These are phyloP conservation scores for Madurella mycetomatis DNA, from an alignment of 2,329 filamentous ascomycete genomes.

Conservation along the genomic window DNA sequence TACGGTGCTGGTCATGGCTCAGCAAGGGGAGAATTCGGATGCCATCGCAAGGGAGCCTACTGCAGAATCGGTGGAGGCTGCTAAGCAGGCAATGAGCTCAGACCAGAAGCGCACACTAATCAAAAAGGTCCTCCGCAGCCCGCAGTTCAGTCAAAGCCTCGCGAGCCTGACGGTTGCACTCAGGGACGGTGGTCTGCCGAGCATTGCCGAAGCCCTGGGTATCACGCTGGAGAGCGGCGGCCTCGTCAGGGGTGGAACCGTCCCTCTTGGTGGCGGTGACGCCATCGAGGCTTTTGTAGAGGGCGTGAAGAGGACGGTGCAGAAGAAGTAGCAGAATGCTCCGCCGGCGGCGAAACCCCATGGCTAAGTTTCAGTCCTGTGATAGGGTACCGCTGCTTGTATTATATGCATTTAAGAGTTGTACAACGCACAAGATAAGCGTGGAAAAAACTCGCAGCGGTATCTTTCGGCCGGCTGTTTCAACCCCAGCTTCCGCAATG, in stretches of 20 bases:
- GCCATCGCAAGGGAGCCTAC: conserved; percentile 60
- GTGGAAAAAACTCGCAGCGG: too few species aligned
- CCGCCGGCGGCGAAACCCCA: too few species aligned
- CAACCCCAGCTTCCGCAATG: too few species aligned
- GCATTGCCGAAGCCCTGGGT: conserved; percentile 78
- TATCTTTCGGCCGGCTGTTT: too few species aligned
- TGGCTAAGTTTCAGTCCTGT: too few species aligned
- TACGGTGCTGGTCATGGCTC: conserved; percentile 69
- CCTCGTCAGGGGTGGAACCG: conserved; percentile 68
- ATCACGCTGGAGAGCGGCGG: conserved; percentile 82
- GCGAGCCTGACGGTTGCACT: conserved; percentile 82
- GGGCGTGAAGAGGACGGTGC: conserved; percentile 75
- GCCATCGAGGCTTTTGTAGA: conserved; percentile 89
- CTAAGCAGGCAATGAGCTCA: conserved; percentile 66
- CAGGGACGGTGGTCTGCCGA: conserved; percentile 84
- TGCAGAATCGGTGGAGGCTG: conserved; percentile 64
- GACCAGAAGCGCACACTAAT: conserved; percentile 77
- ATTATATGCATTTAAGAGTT: too few species aligned
- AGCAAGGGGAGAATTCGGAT: conserved; percentile 58
- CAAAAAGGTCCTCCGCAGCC: conserved; percentile 76
- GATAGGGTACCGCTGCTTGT: not conserved
- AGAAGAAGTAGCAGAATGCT: conserved; percentile 43
- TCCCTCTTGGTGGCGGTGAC: conserved; percentile 82
- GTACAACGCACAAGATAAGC: too few species aligned
- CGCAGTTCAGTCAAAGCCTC: conserved; percentile 85